Evolutionary conservation across 1,284 basidiomycete species (phyloP).

Genomic region (Microstroma glucosiphilum): DNA sequence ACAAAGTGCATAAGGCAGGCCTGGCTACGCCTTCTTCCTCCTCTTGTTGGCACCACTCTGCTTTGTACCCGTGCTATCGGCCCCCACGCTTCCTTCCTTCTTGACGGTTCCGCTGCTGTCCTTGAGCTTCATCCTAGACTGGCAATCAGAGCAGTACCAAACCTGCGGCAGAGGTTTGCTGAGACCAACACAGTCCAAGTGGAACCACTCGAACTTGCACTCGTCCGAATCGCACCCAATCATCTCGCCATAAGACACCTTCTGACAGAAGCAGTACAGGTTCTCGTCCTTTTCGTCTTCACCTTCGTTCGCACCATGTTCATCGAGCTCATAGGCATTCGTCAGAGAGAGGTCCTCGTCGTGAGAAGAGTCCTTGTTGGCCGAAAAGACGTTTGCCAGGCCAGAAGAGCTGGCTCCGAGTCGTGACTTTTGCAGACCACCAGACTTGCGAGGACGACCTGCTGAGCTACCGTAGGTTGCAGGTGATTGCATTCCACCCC

Average conservation of each 20-base stretch:
- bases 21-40: constrained; percentile 3
- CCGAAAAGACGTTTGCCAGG: constrained; percentile 1
- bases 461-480: neutral
- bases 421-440: neutral
- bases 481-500: neutral
- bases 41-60: neutral
- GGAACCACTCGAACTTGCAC: constrained; percentile 49
- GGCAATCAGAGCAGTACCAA: constrained; percentile 41
- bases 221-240: constrained; percentile 27
- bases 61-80: neutral
- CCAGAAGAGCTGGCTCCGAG: neutral
- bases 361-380: constrained; percentile 1
- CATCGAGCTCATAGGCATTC: too few relatives aligned
- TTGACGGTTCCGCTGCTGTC: constrained; percentile 8
- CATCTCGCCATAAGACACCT: constrained; percentile 46
- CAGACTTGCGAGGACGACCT: constrained; percentile 7
- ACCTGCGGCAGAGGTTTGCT: constrained; percentile 46
- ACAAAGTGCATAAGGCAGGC: too few relatives aligned
- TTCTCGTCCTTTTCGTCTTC: constrained; percentile 41
- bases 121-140: constrained; percentile 11
- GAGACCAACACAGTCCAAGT: constrained; percentile 48
- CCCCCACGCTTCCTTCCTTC: constrained; percentile 11
- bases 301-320: too few relatives aligned
- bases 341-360: neutral
- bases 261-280: constrained; percentile 49